Conservation (phyloP, 129 eudicot genomes). For the Smallanthus sonchifolius region DNA sequence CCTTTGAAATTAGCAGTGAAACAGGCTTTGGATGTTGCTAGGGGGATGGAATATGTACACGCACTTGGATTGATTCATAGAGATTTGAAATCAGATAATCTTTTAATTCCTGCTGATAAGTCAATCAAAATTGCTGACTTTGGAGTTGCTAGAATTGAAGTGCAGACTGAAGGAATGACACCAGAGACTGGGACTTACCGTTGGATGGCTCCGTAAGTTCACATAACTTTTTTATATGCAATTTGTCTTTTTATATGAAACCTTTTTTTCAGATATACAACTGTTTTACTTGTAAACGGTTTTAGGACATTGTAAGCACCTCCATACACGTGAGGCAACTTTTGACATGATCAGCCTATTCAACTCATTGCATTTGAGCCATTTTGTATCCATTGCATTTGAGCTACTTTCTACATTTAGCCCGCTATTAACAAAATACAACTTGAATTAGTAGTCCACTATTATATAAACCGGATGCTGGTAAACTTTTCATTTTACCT, state of each 20-base stretch:
- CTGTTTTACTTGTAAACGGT: neutral
- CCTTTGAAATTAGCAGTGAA: constrained; percentile 90
- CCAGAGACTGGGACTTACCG: constrained; percentile 99
- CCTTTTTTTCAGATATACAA: neutral
- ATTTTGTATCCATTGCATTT: no score
- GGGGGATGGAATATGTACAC: constrained; percentile 97
- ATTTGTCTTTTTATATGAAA: neutral
- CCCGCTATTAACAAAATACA: neutral
- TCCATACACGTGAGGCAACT: neutral
- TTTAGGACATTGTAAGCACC: neutral
- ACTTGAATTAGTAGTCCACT: neutral
- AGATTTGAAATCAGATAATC: constrained; percentile 91
- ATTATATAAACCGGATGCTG: neutral
- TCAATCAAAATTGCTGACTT: constrained; percentile 96
- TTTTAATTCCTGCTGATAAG: constrained; percentile 83
- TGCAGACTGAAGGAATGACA: constrained; percentile 99
- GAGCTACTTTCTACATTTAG: neutral
- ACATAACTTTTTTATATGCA: neutral
- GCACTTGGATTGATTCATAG: constrained; percentile 89
- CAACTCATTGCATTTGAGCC: neutral
- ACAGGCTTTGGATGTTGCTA: constrained; percentile 96
- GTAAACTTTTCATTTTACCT: neutral
- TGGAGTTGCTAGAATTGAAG: constrained; percentile 98
- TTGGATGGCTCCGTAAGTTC: constrained; percentile 99
- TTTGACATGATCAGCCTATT: neutral